A percentile compares a stretch with the other conserved stretches of the same genome.
Evolutionary conservation across 2,329 filamentous ascomycete species (phyloP).

Genomic region (Septoria linicola): DNA sequence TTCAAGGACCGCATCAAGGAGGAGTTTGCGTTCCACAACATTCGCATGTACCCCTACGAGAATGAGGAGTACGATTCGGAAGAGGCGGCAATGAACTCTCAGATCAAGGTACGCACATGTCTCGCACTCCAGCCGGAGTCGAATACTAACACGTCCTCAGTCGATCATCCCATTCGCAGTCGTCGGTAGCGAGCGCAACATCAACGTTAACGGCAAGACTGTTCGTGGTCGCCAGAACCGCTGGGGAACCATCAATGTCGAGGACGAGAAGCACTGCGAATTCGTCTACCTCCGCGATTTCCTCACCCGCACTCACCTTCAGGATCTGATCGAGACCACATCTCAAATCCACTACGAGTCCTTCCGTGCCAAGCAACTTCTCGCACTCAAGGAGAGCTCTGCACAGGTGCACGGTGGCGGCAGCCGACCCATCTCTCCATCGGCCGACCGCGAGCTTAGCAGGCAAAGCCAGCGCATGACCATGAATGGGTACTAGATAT

Average conservation of each 20-base stretch:
- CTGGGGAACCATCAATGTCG: conserved; percentile 99
- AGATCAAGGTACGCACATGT: conserved; percentile 75
- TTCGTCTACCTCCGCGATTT: conserved; percentile 98
- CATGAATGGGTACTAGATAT: conserved; percentile 91
- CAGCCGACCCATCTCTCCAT: conserved; percentile 77
- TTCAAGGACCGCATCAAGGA: conserved; percentile 99
- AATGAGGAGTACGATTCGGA: conserved; percentile 98
- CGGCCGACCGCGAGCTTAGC: conserved; percentile 93
- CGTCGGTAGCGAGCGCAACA: conserved; percentile 95
- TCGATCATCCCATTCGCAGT: conserved; percentile 95
- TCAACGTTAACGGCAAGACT: conserved; percentile 95
- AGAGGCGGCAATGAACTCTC: conserved; percentile 86
- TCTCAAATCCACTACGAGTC: conserved; percentile 99
- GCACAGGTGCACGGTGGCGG: conserved; percentile 78
- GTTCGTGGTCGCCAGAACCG: conserved; percentile 92
- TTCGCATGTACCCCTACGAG: conserved; percentile 99
- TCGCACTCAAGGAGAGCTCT: conserved; percentile 97
- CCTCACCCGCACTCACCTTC: conserved; percentile 94
- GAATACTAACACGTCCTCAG: conserved; percentile 46
- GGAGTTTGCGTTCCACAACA: conserved; percentile 99
- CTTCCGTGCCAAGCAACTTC: conserved; percentile 97
- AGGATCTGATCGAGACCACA: conserved; percentile 98
- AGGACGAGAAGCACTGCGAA: conserved; percentile 99
- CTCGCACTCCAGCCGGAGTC: not conserved
- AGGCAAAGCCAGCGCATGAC: conserved; percentile 95